Evolutionary conservation across 345 rosid species (phyloP).

Genomic region (Brassica rapa): DNA sequence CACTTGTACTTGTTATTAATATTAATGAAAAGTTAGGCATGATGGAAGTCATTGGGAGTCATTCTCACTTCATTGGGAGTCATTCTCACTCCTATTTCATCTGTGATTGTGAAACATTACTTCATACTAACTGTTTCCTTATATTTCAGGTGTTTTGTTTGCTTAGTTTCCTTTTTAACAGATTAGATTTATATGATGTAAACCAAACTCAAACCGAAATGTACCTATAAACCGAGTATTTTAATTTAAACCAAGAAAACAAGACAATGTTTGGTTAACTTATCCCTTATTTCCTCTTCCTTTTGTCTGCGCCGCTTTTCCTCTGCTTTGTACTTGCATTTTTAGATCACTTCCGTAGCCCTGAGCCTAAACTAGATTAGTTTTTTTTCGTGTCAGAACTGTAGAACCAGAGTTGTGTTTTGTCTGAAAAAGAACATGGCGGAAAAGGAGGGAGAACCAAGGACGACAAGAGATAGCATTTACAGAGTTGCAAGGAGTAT

Average conservation of each 20-base stretch:
- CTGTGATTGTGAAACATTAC: too few relatives aligned
- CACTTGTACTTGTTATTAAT: slow-evolving; percentile 1
- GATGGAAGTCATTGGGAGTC: too few relatives aligned
- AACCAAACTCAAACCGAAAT: background rate
- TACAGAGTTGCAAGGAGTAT: slow-evolving; percentile 82
- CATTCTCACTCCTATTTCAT: too few relatives aligned
- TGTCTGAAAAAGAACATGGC: slow-evolving; percentile 1
- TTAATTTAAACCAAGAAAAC: background rate
- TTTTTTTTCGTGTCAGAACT: background rate
- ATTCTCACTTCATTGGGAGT: too few relatives aligned
- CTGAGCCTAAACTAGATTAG: background rate
- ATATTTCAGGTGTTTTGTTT: too few relatives aligned
- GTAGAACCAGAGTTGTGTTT: background rate
- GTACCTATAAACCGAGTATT: background rate
- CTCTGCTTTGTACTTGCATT: background rate
- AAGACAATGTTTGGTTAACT: background rate
- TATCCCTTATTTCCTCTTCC: background rate
- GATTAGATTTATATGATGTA: background rate
- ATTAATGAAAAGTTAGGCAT: background rate
- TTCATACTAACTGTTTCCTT: too few relatives aligned
- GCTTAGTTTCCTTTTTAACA: too few relatives aligned
- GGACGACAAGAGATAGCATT: slow-evolving; percentile 56
- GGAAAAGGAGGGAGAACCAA: slow-evolving; percentile 22
- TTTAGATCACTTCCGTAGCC: background rate
- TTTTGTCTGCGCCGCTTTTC: background rate